Evolutionary conservation across 306 rosid genomes (phyloP), one percentile per base, ranked within the genome.

Genomic region (Medicago arabica): DNA sequence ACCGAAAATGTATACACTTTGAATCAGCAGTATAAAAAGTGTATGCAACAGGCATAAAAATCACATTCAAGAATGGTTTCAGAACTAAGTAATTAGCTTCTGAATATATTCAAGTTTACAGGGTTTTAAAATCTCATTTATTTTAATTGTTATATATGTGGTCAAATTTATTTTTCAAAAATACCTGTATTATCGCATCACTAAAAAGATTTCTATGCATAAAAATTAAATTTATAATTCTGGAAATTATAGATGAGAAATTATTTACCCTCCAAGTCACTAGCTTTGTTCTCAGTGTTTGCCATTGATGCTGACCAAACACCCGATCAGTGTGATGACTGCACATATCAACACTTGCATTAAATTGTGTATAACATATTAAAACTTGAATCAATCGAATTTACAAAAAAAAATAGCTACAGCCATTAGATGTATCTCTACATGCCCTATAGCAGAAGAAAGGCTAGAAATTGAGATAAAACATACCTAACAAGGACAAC

Each of bases 271-370:
- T 89, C 98, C 96, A 92, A 40, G 87, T 25, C 53, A 84, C 87
- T 51, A 96, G 83, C 93, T 85, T 90, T 47, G 92, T 83, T 79
- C 90, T 84, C 57, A 96, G 89, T 23, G 83, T 47, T 79, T 86
- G 86, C 98, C 99, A 92, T 79, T 96, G 97, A 66, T 77, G 88
- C 74, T 86, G 90, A 61, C 92, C 90, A 71, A 96, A 92, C 60
- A 90, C 86, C 19, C 96, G 97, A 39, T 85, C 90, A 10, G 77
- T 88, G 67, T 81, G 84, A 58, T 90, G 96, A 83, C 98, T 92
- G 93, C 88, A 89, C 46, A 67, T 68, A 60, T 64, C 31, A 81
- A 60, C 46, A 77, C 6, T 28, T 15, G 39, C 51, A 59, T 85
- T 65, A 78, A 60, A 61, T 36, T 44, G 39, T 44, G 71, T 21